Evolutionary conservation across 1,284 basidiomycete species (phyloP).

Genomic region (Ceratobasidium sp.): DNA sequence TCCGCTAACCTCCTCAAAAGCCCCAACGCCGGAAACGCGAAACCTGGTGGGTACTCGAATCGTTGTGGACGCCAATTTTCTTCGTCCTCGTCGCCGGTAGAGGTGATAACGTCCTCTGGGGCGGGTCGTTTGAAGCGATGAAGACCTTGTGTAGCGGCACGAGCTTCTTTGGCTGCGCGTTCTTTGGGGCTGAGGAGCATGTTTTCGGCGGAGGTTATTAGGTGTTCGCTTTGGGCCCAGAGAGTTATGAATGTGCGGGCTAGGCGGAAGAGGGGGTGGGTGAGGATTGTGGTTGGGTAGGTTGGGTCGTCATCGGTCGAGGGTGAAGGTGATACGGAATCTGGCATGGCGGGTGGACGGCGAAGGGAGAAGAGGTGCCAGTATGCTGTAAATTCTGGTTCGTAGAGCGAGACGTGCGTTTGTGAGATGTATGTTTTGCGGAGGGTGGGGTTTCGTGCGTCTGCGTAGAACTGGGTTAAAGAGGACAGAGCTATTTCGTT

Average conservation of each 20-base stretch:
- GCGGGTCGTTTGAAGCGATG: constrained; percentile 30
- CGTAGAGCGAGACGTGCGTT: constrained; percentile 29
- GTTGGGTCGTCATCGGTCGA: background rate
- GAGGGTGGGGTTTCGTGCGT: constrained; percentile 40
- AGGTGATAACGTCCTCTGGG: background rate
- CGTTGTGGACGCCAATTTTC: constrained; percentile 34
- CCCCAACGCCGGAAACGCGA: constrained; percentile 18
- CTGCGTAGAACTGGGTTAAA: constrained; percentile 41
- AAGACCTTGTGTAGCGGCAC: constrained; percentile 16
- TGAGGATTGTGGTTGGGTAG: constrained; percentile 3
- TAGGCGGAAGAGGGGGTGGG: constrained; percentile 25
- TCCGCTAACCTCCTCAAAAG: constrained; percentile 26
- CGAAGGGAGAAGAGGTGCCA: constrained; percentile 42
- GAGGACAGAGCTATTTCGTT: constrained; percentile 24
- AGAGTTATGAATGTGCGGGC: constrained; percentile 16
- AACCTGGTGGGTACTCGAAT: constrained; percentile 33
- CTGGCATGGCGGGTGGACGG: constrained; percentile 18
- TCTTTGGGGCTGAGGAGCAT: constrained; percentile 27
- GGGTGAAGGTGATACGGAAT: background rate
- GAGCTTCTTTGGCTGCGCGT: constrained; percentile 32
- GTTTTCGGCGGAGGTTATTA: constrained; percentile 30
- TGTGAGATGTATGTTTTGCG: constrained; percentile 38
- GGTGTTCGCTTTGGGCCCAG: constrained; percentile 23
- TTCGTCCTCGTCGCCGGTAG: background rate
- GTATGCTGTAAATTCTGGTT: constrained; percentile 39